Base-by-base conservation (phyloP, 2,329 filamentous ascomycete species). In the Xylariaceae sp. region DNA sequence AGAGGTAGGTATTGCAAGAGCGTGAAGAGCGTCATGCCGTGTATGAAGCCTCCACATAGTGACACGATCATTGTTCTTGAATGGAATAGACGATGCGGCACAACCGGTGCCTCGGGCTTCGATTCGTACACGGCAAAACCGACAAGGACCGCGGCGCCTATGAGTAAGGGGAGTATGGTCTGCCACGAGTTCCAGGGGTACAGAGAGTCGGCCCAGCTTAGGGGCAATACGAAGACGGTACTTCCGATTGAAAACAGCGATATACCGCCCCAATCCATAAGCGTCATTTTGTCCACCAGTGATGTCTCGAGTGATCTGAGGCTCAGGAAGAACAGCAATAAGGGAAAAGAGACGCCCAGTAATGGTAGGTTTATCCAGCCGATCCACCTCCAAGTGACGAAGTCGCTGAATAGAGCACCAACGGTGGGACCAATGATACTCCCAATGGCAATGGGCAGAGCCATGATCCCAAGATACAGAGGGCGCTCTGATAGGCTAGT, bases 171-270 rank as follows among this genome's bases (percentile, higher is more conserved):
- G 3, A 74, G 44, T 6, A 74, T 57, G 2, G 73, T 74, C 40
- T 63, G 41, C 64, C 67, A 75, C 0, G 69, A 71, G 0, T 48
- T 48, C 72, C 73, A 74, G 1, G 72, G 54, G 49, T 69, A 75
- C 32, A 74, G 20, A 7, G 65, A 41, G 6, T 67, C 68, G 1
- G 67, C 73, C 72, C 72, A 74, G 50, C 69, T 73, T 5, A 75
- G 51, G 0, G 72, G 71, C 14, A 74, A 41, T 0, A 60, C 56
- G 19, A 72, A 67, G 1, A 62, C 19, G 3, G 64, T 67, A 21
- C 50, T 56, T 12, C 67, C 70, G 6, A 61, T 40, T 1, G 62
- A 44, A 41, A 71, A 69, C 3, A 71, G 52, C 1, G 50, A 3
- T 56, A 72, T 70, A 5, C 69, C 73, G 6, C 55, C 43, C 71